Percentiles rank a stretch among this genome's conserved stretches.
These are phyloP conservation scores for Gaillardinia entomophila DNA, from an alignment of 805 yeast species.

Conservation along the genomic window DNA sequence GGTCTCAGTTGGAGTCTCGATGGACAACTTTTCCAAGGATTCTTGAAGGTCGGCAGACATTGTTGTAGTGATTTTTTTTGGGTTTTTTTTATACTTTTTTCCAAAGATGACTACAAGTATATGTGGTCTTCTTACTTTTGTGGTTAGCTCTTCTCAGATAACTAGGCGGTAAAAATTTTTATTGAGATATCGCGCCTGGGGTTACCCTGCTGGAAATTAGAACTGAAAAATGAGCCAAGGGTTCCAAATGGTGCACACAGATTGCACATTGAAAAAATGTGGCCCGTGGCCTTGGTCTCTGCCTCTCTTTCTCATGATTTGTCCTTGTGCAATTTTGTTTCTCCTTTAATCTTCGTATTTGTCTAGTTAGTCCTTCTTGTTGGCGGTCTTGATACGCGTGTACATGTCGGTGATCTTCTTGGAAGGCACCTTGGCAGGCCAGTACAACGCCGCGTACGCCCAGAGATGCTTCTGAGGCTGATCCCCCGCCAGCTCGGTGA, in stretches of 20 bases:
- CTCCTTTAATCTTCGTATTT: too few species aligned
- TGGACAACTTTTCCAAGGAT: conserved; percentile 43
- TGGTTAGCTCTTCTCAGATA: background rate
- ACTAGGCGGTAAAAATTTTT: background rate
- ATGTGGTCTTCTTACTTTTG: background rate
- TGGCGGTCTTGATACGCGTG: conserved; percentile 39
- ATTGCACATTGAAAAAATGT: too few species aligned
- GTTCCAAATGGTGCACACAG: too few species aligned
- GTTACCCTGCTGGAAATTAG: too few species aligned
- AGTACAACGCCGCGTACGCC: conserved; percentile 76
- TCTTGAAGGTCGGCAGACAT: conserved; percentile 27
- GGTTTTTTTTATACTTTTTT: too few species aligned
- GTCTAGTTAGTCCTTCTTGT: background rate
- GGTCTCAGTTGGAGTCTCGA: conserved; percentile 24
- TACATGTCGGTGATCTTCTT: conserved; percentile 73
- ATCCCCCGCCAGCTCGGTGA: conserved; percentile 34
- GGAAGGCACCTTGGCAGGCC: conserved; percentile 86
- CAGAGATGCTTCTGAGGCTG: conserved; percentile 63
- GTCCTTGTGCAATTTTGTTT: too few species aligned
- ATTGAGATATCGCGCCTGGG: too few species aligned
- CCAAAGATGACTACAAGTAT: background rate
- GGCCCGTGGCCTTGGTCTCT: too few species aligned
- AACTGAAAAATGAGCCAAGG: too few species aligned
- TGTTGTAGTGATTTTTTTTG: background rate
- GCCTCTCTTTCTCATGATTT: too few species aligned